These are phyloP conservation scores for Mucor plumbeus DNA, from an alignment of 371 early-diverging fungal genomes.

Conservation along the genomic window DNA sequence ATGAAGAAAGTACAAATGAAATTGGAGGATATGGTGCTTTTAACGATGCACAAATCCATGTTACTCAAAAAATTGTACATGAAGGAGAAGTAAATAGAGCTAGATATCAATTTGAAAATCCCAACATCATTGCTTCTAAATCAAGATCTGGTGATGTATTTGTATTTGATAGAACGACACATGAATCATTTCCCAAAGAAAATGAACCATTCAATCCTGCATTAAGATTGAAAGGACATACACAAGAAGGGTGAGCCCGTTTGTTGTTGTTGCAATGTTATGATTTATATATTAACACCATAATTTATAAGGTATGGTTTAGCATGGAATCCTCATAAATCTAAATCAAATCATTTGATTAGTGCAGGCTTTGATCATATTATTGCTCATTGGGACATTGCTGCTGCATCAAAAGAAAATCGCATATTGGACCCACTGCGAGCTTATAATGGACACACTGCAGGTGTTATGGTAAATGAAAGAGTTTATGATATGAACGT, in stretches of 20 bases:
- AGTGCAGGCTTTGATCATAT: conserved; percentile 88
- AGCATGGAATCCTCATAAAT: conserved; percentile 72
- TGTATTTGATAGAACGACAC: conserved; percentile 97
- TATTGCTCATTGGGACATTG: conserved; percentile 74
- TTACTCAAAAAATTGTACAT: conserved; percentile 91
- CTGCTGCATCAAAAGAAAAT: conserved; percentile 62
- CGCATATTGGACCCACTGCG: conserved; percentile 71
- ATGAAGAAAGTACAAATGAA: conserved; percentile 65
- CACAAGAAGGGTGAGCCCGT: conserved; percentile 84
- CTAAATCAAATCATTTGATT: conserved; percentile 72
- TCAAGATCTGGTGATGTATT: conserved; percentile 90
- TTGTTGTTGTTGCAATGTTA: neutral
- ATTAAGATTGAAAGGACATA: conserved; percentile 89
- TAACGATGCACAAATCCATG: conserved; percentile 79
- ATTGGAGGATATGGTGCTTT: conserved; percentile 83
- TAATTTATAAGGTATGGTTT: conserved; percentile 55
- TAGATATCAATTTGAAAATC: conserved; percentile 95
- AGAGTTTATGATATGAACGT: too few relatives aligned
- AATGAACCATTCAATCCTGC: conserved; percentile 85
- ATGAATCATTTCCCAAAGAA: conserved; percentile 77
- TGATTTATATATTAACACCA: conserved; percentile 34
- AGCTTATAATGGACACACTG: conserved; percentile 83
- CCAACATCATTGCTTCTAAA: conserved; percentile 95
- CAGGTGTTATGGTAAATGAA: conserved; percentile 78
- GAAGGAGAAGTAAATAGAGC: conserved; percentile 97